Base-by-base conservation (phyloP, 2,329 filamentous ascomycete species). In the Cercospora sp. region DNA sequence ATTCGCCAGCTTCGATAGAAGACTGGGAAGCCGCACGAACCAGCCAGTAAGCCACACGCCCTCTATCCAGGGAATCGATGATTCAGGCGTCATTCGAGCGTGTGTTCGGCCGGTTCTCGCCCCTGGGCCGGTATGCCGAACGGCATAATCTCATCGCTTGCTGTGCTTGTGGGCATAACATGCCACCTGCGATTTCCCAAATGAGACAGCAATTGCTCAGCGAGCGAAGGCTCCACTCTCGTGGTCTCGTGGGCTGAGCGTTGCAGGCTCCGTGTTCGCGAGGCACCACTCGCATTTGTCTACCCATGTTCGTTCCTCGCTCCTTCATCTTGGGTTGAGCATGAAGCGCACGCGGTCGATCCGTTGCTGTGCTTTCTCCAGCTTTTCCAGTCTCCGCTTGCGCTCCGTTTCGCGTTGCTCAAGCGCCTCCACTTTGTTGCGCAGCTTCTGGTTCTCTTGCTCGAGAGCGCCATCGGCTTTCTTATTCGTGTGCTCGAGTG, bases 381-480 rank as follows among this genome's bases (percentile, higher is more conserved):
- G 76, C 74, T 86, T 83, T 68, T 92, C 91, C 71, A 95, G 76
- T 61, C 92, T 81, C 66, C 83, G 84, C 74, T 85, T 84, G 83
- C 93, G 92, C 72, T 93, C 91, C 59, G 78, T 80, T 68, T 94
- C 92, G 68, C 91, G 83, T 73, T 84, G 81, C 80, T 94, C 91
- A 23, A 95, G 80, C 74, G 89, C 83, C 67, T 83, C 85, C 7
- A 95, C 85, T 45, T 90, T 82, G 77, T 90, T 88, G 80, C 93
- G 90, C 26, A 95, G 83, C 75, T 85, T 87, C 5, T 90, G 90
- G 67, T 91, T 82, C 36, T 90, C 71, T 57, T 77, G 80, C 69
- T 92, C 90, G 66, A 90, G 82, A 75, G 88, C 83, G 16, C 65
- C 64, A 67, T 82, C 86, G 4, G 93, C 87, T 36, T 89, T 80